These are phyloP conservation scores for Trichophaea hybrida DNA, from an alignment of 2,329 filamentous ascomycete species.

Conservation along the genomic window DNA sequence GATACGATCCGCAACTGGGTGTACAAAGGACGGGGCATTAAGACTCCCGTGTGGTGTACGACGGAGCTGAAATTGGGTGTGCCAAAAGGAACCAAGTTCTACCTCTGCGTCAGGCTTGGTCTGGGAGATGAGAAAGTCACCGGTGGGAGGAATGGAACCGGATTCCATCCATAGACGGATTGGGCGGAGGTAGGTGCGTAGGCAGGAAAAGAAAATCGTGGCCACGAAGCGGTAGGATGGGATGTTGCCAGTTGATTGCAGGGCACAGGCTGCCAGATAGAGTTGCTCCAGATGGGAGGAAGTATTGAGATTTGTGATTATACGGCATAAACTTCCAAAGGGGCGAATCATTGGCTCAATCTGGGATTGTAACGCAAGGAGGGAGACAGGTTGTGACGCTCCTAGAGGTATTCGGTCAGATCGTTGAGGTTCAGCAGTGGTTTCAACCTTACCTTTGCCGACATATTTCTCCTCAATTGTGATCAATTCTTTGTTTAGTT, in stretches of 20 bases:
- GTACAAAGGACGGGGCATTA: constrained; percentile 61
- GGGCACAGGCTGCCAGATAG: constrained; percentile 52
- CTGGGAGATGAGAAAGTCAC: constrained; percentile 56
- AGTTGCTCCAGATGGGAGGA: constrained; percentile 58
- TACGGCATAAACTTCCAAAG: constrained; percentile 22
- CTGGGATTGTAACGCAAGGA: constrained; percentile 23
- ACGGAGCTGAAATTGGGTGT: constrained; percentile 55
- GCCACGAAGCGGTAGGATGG: constrained; percentile 49
- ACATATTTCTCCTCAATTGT: constrained; percentile 20
- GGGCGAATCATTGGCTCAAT: constrained; percentile 19
- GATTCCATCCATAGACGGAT: constrained; percentile 74
- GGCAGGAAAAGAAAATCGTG: constrained; percentile 62
- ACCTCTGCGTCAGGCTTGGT: constrained; percentile 16
- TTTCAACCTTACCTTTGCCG: constrained; percentile 11
- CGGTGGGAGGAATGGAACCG: constrained; percentile 48
- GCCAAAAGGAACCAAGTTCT: constrained; percentile 48
- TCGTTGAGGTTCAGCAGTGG: background rate
- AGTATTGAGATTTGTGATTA: constrained; percentile 17
- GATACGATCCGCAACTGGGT: constrained; percentile 53
- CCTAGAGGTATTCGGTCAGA: background rate
- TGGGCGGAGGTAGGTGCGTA: constrained; percentile 66
- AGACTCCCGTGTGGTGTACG: constrained; percentile 44
- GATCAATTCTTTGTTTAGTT: constrained; percentile 17
- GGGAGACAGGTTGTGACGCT: constrained; percentile 18
- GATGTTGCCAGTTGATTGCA: constrained; percentile 55